Percentiles rank a stretch among this genome's conserved stretches.
These are phyloP conservation scores for Boechera stricta DNA, from an alignment of 345 rosid genomes.

Conservation along the genomic window DNA sequence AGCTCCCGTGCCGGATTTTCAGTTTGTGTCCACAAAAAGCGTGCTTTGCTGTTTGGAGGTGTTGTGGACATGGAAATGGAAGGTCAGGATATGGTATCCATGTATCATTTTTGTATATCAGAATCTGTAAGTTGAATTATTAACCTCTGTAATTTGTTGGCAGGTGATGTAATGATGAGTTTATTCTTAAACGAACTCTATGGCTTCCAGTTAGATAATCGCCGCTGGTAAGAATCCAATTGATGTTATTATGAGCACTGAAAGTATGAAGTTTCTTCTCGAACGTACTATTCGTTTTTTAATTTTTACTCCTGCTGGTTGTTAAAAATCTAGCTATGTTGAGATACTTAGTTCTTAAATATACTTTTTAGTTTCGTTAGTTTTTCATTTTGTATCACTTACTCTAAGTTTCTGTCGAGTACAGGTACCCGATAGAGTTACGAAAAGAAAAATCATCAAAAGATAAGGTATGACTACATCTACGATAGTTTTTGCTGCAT, in stretches of 20 bases:
- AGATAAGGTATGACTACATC: conserved; percentile 67
- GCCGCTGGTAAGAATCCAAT: conserved; percentile 71
- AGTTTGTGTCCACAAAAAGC: conserved; percentile 92
- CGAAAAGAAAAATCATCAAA: conserved; percentile 90
- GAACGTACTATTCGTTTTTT: neutral
- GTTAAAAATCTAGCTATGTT: neutral
- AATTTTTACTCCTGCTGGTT: neutral
- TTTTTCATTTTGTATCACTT: neutral
- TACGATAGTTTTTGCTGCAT: conserved; percentile 8
- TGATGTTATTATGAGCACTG: neutral
- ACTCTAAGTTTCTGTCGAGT: conserved; percentile 29
- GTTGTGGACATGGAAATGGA: conserved; percentile 96
- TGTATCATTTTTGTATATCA: conserved; percentile 1
- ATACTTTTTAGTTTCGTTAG: neutral
- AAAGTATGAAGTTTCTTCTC: neutral
- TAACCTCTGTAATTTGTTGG: conserved; percentile 28
- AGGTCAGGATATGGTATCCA: conserved; percentile 51
- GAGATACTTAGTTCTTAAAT: neutral
- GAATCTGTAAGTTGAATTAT: conserved; percentile 10
- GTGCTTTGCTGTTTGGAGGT: conserved; percentile 93
- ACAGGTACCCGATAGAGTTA: conserved; percentile 93
- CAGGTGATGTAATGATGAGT: conserved; percentile 97
- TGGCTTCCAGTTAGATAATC: conserved; percentile 96
- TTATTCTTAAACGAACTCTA: conserved; percentile 94
- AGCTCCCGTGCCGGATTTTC: conserved; percentile 96